Base-by-base conservation (phyloP, 2,329 filamentous ascomycete genomes). In the Cladosporium austrohemisphaericum region DNA sequence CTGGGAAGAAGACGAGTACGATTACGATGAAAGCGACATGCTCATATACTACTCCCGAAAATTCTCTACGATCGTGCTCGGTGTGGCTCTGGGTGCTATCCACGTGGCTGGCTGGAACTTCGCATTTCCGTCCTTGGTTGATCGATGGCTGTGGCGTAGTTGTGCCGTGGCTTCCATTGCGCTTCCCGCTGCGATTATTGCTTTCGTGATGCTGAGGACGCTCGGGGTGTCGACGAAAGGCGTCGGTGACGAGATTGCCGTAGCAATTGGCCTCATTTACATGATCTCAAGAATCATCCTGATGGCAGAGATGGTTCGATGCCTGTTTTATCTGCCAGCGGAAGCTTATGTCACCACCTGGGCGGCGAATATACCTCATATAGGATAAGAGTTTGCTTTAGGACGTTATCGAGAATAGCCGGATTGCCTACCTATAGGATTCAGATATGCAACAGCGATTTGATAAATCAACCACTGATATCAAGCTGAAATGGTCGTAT, bases 81-180 rank as follows among this genome's bases (percentile, higher is more conserved):
- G 36, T 25, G 26, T 46, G n/a, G 13, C 41, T 4, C 40, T 54
- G 4, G 52, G 54, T 16, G 46, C 46, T 16, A 29, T 54, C 22
- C 54, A 56, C 16, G 25, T 54, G 14, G 49, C 44, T 2, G 54
- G 32, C 10, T 56, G 54, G 54, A 36, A 52, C 19, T 51, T 52
- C 36, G 20, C 50, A 6, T 56, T 56, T 23, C 52, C 54, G 9
- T 49, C 49, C 7, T 14, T 16, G 11, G 35, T 43, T 35, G 52
- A 54, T 28, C 16, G 18, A 8, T 54, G 43, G 52, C 13, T 52
- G 10, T 56, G 52, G 52, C 45, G 52, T 1, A 29, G 16, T n/a
- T 23, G 52, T n/a, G 31, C 52, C 10, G 20, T 54, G 10, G 46
- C 33, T 23, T 38, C 43, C 9, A 52, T 38, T 20, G 31, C 37